Percentiles rank a stretch among this genome's conserved stretches.
These are phyloP conservation scores for Pseudocohnilembus persalinus DNA, from an alignment of 169 alveolate genomes.

Conservation along the genomic window DNA sequence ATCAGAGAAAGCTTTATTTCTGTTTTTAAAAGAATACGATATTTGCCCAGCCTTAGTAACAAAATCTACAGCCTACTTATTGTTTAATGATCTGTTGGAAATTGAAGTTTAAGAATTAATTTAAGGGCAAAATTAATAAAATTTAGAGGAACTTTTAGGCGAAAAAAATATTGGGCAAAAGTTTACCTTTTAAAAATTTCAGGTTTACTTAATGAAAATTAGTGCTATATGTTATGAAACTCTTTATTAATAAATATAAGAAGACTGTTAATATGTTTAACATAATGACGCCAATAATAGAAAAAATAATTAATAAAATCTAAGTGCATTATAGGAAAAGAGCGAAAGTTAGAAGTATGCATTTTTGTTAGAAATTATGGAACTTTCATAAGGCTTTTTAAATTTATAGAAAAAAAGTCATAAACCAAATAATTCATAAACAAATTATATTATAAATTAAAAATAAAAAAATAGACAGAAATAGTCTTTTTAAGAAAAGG, in stretches of 20 bases:
- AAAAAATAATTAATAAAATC: background rate
- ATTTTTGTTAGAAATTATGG: constrained; percentile 68
- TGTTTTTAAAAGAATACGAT: constrained; percentile 64
- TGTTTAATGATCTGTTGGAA: constrained; percentile 30
- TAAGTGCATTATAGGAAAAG: background rate
- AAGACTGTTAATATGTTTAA: no score
- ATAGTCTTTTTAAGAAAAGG: background rate
- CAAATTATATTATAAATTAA: background rate
- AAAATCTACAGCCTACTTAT: constrained; percentile 51
- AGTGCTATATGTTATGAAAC: constrained; percentile 18
- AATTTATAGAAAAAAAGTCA: constrained; percentile 20
- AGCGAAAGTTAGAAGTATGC: constrained; percentile 32
- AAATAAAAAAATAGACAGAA: background rate
- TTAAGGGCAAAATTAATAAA: background rate
- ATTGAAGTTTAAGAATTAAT: background rate
- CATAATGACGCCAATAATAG: no score
- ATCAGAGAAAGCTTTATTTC: constrained; percentile 50
- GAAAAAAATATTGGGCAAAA: constrained; percentile 6
- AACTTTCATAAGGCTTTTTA: constrained; percentile 58
- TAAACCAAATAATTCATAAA: background rate
- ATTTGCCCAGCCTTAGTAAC: constrained; percentile 64
- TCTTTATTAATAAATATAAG: constrained; percentile 2
- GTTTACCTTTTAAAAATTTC: constrained; percentile 30
- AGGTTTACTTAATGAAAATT: constrained; percentile 24
- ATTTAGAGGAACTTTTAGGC: constrained; percentile 11